phyloP scores from a whole-genome alignment of 2,329 filamentous ascomycete genomes.

The Epichloe scottii region DNA sequence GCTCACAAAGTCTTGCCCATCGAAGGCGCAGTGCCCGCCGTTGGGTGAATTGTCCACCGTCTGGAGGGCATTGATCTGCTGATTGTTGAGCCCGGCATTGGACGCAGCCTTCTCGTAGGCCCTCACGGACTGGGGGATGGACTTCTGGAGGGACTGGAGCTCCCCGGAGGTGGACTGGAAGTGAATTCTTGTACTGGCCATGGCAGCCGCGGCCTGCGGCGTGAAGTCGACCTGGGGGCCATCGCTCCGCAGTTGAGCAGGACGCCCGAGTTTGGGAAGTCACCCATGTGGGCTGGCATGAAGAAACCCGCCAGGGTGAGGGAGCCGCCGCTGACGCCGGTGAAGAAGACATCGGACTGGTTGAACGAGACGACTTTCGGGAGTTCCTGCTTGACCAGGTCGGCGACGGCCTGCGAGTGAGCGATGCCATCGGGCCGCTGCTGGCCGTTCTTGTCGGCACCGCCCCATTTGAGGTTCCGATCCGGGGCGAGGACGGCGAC shows the following conservation, averaged over 20 bases:
- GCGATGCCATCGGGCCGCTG: conserved; percentile 41
- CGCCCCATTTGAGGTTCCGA: conserved; percentile 45
- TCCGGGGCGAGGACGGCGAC: conserved; percentile 42
- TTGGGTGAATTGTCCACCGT: conserved; percentile 43
- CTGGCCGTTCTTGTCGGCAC: conserved; percentile 31
- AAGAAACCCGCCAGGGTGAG: conserved; percentile 44
- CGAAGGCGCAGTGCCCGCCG: conserved; percentile 47
- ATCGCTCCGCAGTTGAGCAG: conserved; percentile 44
- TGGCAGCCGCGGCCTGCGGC: conserved; percentile 25
- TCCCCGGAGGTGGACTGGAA: conserved; percentile 43
- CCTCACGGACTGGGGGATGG: conserved; percentile 35
- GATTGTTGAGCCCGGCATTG: conserved; percentile 27
- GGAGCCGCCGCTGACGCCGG: conserved; percentile 42
- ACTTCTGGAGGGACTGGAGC: conserved; percentile 32
- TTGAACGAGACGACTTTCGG: conserved; percentile 43
- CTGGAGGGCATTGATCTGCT: conserved; percentile 36
- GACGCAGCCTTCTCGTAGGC: conserved; percentile 38
- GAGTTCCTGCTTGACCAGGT: conserved; percentile 35
- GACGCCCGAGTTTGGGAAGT: conserved; percentile 36
- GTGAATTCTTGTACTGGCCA: conserved; percentile 37
- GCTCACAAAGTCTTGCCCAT: conserved; percentile 38
- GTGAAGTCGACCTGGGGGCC: conserved; percentile 36
- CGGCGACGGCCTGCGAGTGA: conserved; percentile 42
- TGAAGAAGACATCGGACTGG: conserved; percentile 39
- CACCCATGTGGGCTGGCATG: conserved; percentile 41